Percentiles rank a stretch among this genome's conserved stretches.
Evolutionary conservation across 805 yeast species (phyloP).

Genomic region (Vanderwaltozyma verrucispora): DNA sequence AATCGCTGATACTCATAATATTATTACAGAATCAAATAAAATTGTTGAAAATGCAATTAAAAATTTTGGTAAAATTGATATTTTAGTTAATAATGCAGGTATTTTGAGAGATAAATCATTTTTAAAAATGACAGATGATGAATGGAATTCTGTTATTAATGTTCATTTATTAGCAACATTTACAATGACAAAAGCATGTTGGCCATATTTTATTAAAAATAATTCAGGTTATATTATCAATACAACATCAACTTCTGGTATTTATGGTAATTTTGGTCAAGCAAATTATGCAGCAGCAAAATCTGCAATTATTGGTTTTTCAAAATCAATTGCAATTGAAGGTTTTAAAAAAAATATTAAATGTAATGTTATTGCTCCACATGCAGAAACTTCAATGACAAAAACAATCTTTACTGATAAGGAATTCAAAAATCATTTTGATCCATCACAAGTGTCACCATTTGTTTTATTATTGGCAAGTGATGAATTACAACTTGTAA

Average conservation of each 20-base stretch:
- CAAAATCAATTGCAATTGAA: slow-evolving; percentile 82
- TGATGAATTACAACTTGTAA: slow-evolving; percentile 55
- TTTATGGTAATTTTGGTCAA: slow-evolving; percentile 96
- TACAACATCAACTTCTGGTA: slow-evolving; percentile 92
- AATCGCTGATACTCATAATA: slow-evolving; percentile 75
- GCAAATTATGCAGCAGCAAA: slow-evolving; percentile 94
- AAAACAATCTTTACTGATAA: slow-evolving; percentile 69
- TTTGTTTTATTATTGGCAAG: slow-evolving; percentile 70
- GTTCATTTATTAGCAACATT: slow-evolving; percentile 80
- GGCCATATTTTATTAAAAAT: slow-evolving; percentile 81
- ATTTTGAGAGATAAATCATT: slow-evolving; percentile 85
- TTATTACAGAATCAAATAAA: slow-evolving; percentile 59
- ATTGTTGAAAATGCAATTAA: slow-evolving; percentile 70
- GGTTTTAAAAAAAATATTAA: slow-evolving; percentile 70
- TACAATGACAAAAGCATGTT: slow-evolving; percentile 75
- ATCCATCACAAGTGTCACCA: slow-evolving; percentile 87
- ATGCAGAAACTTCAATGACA: slow-evolving; percentile 98
- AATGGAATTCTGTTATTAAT: slow-evolving; percentile 71
- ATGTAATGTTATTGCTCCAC: slow-evolving; percentile 87
- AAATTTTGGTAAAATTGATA: slow-evolving; percentile 73
- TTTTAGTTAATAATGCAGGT: slow-evolving; percentile 89
- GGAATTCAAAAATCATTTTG: slow-evolving; percentile 65
- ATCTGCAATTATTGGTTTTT: slow-evolving; percentile 75
- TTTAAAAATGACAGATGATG: slow-evolving; percentile 68
- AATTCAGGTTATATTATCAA: slow-evolving; percentile 67